Evolutionary conservation across 768 basidiomycete species (phyloP).

Genomic region (Lactifluus hygrophoroides): DNA sequence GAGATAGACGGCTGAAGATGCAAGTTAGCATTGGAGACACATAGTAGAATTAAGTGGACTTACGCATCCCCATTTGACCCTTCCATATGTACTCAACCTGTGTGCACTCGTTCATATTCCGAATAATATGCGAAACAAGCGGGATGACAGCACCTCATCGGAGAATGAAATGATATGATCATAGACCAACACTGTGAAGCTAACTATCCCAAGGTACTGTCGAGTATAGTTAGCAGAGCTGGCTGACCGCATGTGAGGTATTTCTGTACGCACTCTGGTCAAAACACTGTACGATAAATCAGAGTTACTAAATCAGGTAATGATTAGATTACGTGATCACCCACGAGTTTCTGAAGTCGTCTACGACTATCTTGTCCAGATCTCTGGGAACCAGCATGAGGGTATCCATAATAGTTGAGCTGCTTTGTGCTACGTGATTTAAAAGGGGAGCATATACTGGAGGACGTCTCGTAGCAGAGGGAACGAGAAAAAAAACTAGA

Average conservation of each 20-base stretch:
- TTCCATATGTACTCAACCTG: slow-evolving; percentile 48
- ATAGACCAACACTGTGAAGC: slow-evolving; percentile 45
- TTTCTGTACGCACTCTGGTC: neutral
- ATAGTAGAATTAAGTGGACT: slow-evolving; percentile 20
- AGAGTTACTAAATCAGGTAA: no score
- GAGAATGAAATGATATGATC: slow-evolving; percentile 47
- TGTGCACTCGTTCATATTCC: slow-evolving; percentile 10
- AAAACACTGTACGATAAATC: no score
- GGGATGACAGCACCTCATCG: slow-evolving; percentile 30
- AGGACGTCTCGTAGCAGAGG: no score
- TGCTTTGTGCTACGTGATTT: no score
- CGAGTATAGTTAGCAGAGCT: neutral
- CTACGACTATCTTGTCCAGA: no score
- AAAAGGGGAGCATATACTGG: no score
- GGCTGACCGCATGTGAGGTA: neutral
- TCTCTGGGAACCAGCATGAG: no score
- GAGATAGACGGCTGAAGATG: slow-evolving; percentile 28
- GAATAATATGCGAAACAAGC: neutral
- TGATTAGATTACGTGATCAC: no score
- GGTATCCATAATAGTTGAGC: no score
- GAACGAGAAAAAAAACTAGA: no score
- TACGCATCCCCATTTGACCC: slow-evolving; percentile 38
- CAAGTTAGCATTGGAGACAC: neutral
- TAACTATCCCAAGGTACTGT: slow-evolving; percentile 45
- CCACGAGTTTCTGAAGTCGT: no score